A percentile compares a stretch with the other conserved stretches of the same genome.
These are phyloP conservation scores for Boletus eberwhitei DNA, from an alignment of 768 basidiomycete species.

Conservation along the genomic window DNA sequence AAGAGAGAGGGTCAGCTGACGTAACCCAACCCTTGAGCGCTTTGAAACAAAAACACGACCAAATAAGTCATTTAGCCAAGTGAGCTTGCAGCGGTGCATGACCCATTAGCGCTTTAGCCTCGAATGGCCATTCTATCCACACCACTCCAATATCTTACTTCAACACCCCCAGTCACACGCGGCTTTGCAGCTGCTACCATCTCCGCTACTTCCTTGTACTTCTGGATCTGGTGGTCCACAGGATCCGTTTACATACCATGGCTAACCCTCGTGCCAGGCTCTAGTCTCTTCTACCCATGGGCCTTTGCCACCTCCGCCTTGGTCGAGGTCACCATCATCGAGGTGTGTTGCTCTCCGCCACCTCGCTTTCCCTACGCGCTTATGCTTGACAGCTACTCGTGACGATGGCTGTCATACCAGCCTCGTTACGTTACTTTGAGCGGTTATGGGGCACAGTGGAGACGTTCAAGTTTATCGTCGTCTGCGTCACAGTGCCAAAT, in stretches of 20 bases:
- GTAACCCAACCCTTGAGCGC: constrained; percentile 22
- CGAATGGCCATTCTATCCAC: constrained; percentile 76
- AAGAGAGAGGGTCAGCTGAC: constrained; percentile 25
- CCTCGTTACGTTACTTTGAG: constrained; percentile 87
- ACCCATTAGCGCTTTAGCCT: constrained; percentile 3
- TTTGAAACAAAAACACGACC: constrained; percentile 23
- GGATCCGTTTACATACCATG: constrained; percentile 50
- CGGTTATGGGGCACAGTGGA: constrained; percentile 91
- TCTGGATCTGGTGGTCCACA: constrained; percentile 60
- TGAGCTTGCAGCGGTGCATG: constrained; percentile 4
- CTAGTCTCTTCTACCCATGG: constrained; percentile 86
- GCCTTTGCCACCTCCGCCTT: constrained; percentile 86
- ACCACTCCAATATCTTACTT: constrained; percentile 62
- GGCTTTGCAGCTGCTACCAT: constrained; percentile 62
- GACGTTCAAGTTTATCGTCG: constrained; percentile 79
- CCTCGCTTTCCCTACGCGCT: constrained; percentile 1
- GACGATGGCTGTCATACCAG: constrained; percentile 73
- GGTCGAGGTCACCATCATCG: constrained; percentile 79
- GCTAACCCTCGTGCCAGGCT: constrained; percentile 78
- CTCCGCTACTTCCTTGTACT: constrained; percentile 55
- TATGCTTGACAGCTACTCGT: constrained; percentile 57
- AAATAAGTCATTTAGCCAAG: constrained; percentile 18
- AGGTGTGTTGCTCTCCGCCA: constrained; percentile 51
- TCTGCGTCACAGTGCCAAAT: constrained; percentile 78
- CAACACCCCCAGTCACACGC: constrained; percentile 78